A percentile compares a stretch with the other conserved stretches of the same genome.
phyloP scores from a whole-genome alignment of 305 asterid genomes.

The Fraxinus floribunda region DNA sequence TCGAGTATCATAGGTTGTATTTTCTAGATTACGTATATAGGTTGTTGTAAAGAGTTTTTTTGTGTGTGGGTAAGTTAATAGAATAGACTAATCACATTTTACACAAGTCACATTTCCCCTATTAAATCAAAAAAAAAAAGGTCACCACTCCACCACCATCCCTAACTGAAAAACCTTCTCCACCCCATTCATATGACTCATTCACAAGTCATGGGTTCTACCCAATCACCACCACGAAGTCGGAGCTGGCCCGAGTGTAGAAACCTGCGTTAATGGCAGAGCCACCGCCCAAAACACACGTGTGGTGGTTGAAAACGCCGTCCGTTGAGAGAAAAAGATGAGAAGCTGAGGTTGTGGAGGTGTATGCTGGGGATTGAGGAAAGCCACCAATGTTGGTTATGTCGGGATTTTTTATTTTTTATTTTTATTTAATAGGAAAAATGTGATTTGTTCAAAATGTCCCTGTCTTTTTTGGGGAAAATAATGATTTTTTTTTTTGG shows the following conservation, averaged over 20 bases:
- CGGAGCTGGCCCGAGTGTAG: slow-evolving; percentile 47
- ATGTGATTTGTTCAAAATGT: too few species aligned
- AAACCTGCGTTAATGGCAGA: not conserved
- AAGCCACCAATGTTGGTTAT: slow-evolving; percentile 40
- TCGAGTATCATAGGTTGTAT: too few species aligned
- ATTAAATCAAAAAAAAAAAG: too few species aligned
- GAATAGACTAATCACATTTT: too few species aligned
- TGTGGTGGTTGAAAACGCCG: slow-evolving; percentile 75
- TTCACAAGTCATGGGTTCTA: slow-evolving; percentile 54
- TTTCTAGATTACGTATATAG: too few species aligned
- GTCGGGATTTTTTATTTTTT: slow-evolving; percentile 33
- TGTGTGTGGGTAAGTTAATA: too few species aligned
- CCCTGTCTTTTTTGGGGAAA: too few species aligned
- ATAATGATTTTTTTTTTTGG: too few species aligned
- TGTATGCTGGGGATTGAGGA: slow-evolving; percentile 32
- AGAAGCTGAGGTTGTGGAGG: slow-evolving; percentile 47
- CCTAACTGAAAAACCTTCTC: slow-evolving; percentile 44
- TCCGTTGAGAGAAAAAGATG: slow-evolving; percentile 68
- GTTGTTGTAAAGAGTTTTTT: too few species aligned
- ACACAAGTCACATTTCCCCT: too few species aligned
- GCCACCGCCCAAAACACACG: slow-evolving; percentile 36
- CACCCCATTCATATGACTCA: slow-evolving; percentile 63
- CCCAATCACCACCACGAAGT: slow-evolving; percentile 33
- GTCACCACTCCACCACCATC: too few species aligned
- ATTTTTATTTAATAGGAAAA: too few species aligned